A percentile compares a stretch with the other conserved stretches of the same genome.
These are phyloP conservation scores for Groenewaldozyma sp. DNA, from an alignment of 1,139 yeast genomes.

Conservation along the genomic window DNA sequence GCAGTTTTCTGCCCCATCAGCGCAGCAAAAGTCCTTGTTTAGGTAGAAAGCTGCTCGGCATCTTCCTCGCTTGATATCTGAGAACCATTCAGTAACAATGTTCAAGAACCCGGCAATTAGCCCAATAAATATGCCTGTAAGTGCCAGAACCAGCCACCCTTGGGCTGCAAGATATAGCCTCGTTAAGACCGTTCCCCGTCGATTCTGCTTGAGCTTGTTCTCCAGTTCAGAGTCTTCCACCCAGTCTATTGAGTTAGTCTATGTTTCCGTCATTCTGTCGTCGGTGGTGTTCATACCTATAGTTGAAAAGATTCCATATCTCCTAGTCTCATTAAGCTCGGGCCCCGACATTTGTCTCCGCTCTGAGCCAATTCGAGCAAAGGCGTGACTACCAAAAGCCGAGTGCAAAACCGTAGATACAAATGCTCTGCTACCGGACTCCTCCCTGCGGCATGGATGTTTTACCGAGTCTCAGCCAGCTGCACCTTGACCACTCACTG, in stretches of 20 bases:
- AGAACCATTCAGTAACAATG: conserved; percentile 78
- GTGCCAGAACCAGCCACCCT: conserved; percentile 67
- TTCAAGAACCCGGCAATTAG: conserved; percentile 72
- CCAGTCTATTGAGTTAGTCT: conserved; percentile 50
- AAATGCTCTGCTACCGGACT: too few relatives aligned
- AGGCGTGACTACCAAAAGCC: too few relatives aligned
- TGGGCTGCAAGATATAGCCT: conserved; percentile 42
- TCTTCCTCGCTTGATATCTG: conserved; percentile 68
- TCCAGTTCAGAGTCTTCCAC: conserved; percentile 62
- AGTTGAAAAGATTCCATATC: conserved; percentile 30
- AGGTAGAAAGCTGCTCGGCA: conserved; percentile 64
- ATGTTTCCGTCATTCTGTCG: background rate
- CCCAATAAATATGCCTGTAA: conserved; percentile 72
- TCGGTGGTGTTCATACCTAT: conserved; percentile 13
- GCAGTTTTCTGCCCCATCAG: conserved; percentile 36
- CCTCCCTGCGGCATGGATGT: too few relatives aligned
- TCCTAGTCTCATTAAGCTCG: conserved; percentile 18
- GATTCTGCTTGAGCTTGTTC: conserved; percentile 34
- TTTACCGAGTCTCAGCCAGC: too few relatives aligned
- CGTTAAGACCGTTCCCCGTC: background rate
- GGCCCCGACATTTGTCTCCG: conserved; percentile 1
- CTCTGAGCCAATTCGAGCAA: too few relatives aligned
- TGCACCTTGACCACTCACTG: too few relatives aligned
- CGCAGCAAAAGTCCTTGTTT: conserved; percentile 73
- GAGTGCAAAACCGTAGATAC: too few relatives aligned